Conservation (phyloP, 2,329 filamentous ascomycete species). For the Fusarium sp. region DNA sequence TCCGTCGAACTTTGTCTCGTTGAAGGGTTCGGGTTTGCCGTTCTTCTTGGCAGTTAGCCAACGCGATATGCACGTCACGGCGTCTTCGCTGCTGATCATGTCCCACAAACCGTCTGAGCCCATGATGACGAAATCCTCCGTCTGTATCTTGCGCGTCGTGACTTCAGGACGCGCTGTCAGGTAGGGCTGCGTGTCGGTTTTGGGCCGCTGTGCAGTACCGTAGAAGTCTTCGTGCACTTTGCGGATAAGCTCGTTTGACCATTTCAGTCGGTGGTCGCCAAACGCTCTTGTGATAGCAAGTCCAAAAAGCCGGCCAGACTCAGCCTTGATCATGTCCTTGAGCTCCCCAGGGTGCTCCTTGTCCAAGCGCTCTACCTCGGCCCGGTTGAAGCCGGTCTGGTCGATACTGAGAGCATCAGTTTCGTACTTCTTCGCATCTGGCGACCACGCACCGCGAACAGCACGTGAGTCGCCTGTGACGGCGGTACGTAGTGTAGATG, state of each 20-base stretch:
- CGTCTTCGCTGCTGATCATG: slow-evolving; percentile 67
- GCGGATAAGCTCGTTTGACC: slow-evolving; percentile 61
- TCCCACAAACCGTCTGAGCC: slow-evolving; percentile 78
- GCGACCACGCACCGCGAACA: slow-evolving; percentile 67
- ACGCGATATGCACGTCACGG: slow-evolving; percentile 67
- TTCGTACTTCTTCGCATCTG: slow-evolving; percentile 60
- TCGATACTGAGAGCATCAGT: slow-evolving; percentile 70
- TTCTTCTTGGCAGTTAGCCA: slow-evolving; percentile 61
- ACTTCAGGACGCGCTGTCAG: slow-evolving; percentile 76
- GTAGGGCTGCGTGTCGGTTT: slow-evolving; percentile 71
- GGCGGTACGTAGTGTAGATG: slow-evolving; percentile 70
- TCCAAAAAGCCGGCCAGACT: slow-evolving; percentile 72
- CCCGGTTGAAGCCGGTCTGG: slow-evolving; percentile 73
- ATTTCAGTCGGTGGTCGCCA: slow-evolving; percentile 78
- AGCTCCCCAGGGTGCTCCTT: slow-evolving; percentile 73
- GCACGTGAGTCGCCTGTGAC: slow-evolving; percentile 77
- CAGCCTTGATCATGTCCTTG: slow-evolving; percentile 61
- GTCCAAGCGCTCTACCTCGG: slow-evolving; percentile 68
- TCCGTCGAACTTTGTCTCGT: slow-evolving; percentile 37
- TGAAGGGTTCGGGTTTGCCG: slow-evolving; percentile 44
- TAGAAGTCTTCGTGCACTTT: slow-evolving; percentile 60
- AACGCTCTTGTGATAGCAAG: slow-evolving; percentile 74
- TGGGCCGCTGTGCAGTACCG: slow-evolving; percentile 60
- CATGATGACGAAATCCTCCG: slow-evolving; percentile 71
- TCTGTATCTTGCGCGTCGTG: slow-evolving; percentile 66